Percentiles rank a stretch among this genome's conserved stretches.
phyloP scores from a whole-genome alignment of 805 yeast genomes.

The Cyberlindnera misumaiensis region DNA sequence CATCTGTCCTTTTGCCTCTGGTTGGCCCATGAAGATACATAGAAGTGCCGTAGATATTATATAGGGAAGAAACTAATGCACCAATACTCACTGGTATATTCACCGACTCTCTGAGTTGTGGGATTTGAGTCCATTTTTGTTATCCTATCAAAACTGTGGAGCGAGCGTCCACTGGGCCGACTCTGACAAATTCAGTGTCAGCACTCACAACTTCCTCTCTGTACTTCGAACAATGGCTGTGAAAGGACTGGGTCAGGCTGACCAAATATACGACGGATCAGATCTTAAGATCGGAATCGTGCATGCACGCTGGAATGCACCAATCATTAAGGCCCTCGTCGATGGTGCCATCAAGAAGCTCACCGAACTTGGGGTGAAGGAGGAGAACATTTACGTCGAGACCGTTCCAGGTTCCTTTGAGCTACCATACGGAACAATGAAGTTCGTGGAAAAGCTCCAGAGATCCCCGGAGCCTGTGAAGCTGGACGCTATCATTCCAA shows the following conservation, averaged over 20 bases:
- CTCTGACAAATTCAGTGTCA: not conserved
- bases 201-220: no score
- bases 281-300: conserved; percentile 72
- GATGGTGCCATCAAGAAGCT: conserved; percentile 65
- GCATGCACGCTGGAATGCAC: conserved; percentile 92
- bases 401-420: conserved; percentile 95
- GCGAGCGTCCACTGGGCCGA: no score
- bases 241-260: conserved; percentile 72
- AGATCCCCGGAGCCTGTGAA: conserved; percentile 32
- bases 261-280: conserved; percentile 63
- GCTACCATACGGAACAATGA: conserved; percentile 74
- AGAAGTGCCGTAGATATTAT: no score
- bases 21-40: no score
- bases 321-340: conserved; percentile 72
- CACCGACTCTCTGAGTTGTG: no score
- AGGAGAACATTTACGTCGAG: conserved; percentile 71
- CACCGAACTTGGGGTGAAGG: conserved; percentile 58
- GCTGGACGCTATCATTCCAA: conserved; percentile 84
- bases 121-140: no score
- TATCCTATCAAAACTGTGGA: no score
- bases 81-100: no score
- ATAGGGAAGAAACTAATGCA: no score
- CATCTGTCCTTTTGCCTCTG: no score
- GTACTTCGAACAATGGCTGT: conserved; percentile 49
- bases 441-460: conserved; percentile 36